Base-by-base conservation (phyloP, 2,329 filamentous ascomycete species). In the Monilinia aucupariae region DNA sequence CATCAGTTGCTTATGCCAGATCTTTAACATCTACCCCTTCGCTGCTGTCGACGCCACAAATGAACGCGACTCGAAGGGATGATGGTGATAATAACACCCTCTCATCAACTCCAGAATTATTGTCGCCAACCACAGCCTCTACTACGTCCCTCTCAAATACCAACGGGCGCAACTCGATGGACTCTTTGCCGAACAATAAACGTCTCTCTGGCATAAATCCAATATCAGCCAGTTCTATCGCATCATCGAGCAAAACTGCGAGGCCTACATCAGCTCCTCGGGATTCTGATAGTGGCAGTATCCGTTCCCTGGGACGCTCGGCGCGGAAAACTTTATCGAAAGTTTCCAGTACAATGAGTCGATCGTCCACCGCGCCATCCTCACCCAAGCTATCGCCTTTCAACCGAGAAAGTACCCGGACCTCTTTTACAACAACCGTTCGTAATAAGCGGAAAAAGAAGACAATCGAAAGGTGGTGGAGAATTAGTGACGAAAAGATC, bases 401-500 rank as follows among this genome's bases (percentile, higher is more conserved):
- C 9, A 52, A 51, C 2, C 64, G 27, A 27, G 58, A 54, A n/a
- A 60, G 37, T 1, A 39, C 51, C 0, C 59, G 59, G 22, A 62
- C 61, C 22, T 65, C 60, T 17, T 34, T 66, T 17, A 63, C 62
- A 27, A 66, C 67, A 43, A n/a, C 60, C 15, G 54, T 63, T 6
- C 56, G 65, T 17, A 61, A 81, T 43, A 83, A 79, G 67, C 86
- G 84, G 69, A 85, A 82, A 65, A 84, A 82, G 68, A 86, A 84
- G 71, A 76, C 79, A 15, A 83, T 82, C 51, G 88, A 96, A 72
- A 86, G 89, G 48, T 99, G 94, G 94, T 99, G 94, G 94, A 86
- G 94, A 43, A 96, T 99, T 68, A 97, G 92, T 68, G 94, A 99
- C 74, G 94, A 99, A 68, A 96, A 96, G 76, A 85, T 97, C 71